Evolutionary conservation across 2,329 filamentous ascomycete species (phyloP).

Genomic region (Calonectria fujianensis): DNA sequence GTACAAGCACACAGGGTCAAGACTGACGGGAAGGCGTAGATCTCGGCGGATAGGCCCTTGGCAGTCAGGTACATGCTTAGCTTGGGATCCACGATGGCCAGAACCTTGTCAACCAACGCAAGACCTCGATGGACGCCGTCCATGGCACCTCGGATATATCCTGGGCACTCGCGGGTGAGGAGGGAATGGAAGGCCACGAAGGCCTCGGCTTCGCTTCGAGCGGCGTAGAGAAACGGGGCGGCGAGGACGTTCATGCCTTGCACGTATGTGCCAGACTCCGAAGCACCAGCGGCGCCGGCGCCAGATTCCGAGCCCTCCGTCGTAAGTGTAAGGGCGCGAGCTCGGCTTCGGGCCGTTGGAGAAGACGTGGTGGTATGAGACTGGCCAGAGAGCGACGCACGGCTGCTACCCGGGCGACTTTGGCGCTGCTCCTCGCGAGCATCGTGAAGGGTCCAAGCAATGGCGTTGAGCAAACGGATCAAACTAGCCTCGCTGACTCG

Average conservation of each 20-base stretch:
- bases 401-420: conserved; percentile 63
- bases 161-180: conserved; percentile 90
- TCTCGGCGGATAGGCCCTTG: conserved; percentile 92
- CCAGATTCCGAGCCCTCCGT: conserved; percentile 79
- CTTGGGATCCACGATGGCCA: conserved; percentile 93
- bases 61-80: conserved; percentile 88
- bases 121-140: conserved; percentile 96
- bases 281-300: conserved; percentile 67
- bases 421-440: conserved; percentile 73
- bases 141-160: conserved; percentile 97
- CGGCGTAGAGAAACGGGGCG: conserved; percentile 95
- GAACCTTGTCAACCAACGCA: conserved; percentile 91
- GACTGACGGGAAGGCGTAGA: conserved; percentile 97
- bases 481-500: conserved; percentile 96
- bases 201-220: conserved; percentile 94
- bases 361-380: conserved; percentile 65
- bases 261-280: conserved; percentile 90
- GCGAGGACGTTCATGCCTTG: conserved; percentile 99
- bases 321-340: conserved; percentile 76
- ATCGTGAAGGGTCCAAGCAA: conserved; percentile 95
- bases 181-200: conserved; percentile 93
- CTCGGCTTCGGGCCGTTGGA: conserved; percentile 69
- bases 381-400: conserved; percentile 58
- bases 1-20: conserved; percentile 97
- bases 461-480: conserved; percentile 94